A percentile compares a stretch with the other conserved stretches of the same genome.
These are phyloP conservation scores for Iberis pinnata DNA, from an alignment of 345 rosid genomes.

Conservation along the genomic window DNA sequence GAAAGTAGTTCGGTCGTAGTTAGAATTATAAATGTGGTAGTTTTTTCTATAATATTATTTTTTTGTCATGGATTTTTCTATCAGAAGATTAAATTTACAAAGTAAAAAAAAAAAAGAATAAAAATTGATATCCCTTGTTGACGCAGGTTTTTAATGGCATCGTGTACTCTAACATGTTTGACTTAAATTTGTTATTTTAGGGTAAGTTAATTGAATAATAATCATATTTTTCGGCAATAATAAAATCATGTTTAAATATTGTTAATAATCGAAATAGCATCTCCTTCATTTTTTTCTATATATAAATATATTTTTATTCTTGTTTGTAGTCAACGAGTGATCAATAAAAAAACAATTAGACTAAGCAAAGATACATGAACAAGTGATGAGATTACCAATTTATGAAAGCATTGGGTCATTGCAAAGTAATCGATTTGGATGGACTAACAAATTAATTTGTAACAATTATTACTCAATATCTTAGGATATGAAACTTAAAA, in stretches of 20 bases:
- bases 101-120: conserved; percentile 3
- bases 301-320: no score
- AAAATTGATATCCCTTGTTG: conserved; percentile 5
- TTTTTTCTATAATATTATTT: no score
- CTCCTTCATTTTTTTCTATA: no score
- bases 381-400: neutral
- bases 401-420: neutral
- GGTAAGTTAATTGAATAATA: neutral
- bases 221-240: neutral
- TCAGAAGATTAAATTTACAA: neutral
- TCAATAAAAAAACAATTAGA: neutral
- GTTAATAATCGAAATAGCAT: no score
- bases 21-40: neutral
- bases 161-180: conserved; percentile 15
- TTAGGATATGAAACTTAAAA: no score
- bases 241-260: no score
- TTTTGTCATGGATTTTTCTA: no score
- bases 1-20: neutral
- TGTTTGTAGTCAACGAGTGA: no score
- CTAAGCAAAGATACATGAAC: neutral
- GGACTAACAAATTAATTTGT: neutral
- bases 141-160: neutral
- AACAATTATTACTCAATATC: no score
- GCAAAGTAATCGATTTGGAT: neutral
- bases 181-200: neutral